Evolutionary conservation across 805 yeast species (phyloP).

Genomic region (Phaffomyces opuntiae): DNA sequence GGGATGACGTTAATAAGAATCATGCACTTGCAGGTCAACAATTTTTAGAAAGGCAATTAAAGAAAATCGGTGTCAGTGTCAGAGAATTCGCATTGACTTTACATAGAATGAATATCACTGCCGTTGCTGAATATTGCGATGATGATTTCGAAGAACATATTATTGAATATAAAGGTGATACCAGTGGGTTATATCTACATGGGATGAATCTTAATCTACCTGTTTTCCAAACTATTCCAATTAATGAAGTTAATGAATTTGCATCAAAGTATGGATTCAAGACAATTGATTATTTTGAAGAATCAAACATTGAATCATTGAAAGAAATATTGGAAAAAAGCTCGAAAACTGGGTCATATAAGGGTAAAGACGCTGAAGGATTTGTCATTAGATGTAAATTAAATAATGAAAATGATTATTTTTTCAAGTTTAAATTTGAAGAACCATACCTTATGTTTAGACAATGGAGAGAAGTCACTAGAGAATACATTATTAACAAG

Average conservation of each 20-base stretch:
- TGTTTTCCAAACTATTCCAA: slow-evolving; percentile 56
- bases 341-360: slow-evolving; percentile 61
- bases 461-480: slow-evolving; percentile 84
- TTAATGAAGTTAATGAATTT: slow-evolving; percentile 52
- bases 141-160: slow-evolving; percentile 93
- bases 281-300: slow-evolving; percentile 40
- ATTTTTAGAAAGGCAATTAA: slow-evolving; percentile 50
- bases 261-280: slow-evolving; percentile 67
- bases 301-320: slow-evolving; percentile 34
- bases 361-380: slow-evolving; percentile 79
- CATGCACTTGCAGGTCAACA: slow-evolving; percentile 72
- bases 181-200: slow-evolving; percentile 82
- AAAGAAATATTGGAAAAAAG: slow-evolving; percentile 46
- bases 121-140: slow-evolving; percentile 90
- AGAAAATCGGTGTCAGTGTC: slow-evolving; percentile 29
- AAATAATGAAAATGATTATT: slow-evolving; percentile 39
- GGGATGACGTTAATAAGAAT: slow-evolving; percentile 46
- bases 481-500: slow-evolving; percentile 35
- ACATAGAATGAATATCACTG: slow-evolving; percentile 53
- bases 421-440: slow-evolving; percentile 91
- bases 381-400: slow-evolving; percentile 73
- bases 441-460: slow-evolving; percentile 92
- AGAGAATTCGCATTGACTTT: slow-evolving; percentile 51
- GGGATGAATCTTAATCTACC: slow-evolving; percentile 73
- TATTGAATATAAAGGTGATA: slow-evolving; percentile 56